These are phyloP conservation scores for Yamadazyma jaroonii DNA, from an alignment of 1,139 yeast species.

Conservation along the genomic window DNA sequence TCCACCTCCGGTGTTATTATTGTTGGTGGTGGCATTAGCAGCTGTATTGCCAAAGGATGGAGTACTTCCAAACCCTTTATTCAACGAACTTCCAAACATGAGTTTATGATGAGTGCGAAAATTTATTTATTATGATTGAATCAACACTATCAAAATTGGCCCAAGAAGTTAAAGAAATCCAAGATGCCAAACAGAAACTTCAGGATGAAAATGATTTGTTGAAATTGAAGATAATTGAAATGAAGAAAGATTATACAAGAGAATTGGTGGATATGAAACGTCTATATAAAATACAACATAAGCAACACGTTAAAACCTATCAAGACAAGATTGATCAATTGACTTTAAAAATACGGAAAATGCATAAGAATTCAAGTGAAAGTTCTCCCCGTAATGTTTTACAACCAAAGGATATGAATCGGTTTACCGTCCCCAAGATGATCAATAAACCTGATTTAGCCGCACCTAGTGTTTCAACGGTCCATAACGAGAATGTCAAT, in stretches of 20 bases:
- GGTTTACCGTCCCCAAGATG: background rate
- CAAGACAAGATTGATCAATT: conserved; percentile 10
- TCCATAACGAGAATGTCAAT: background rate
- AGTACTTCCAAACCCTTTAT: conserved; percentile 3
- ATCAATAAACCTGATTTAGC: background rate
- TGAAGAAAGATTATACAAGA: conserved; percentile 8
- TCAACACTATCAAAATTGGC: conserved; percentile 8
- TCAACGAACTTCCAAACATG: conserved; percentile 8
- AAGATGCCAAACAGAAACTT: background rate
- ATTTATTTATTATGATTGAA: conserved; percentile 5
- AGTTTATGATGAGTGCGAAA: conserved; percentile 7
- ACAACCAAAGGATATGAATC: background rate
- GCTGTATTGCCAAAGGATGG: conserved; percentile 4
- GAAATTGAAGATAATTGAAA: conserved; percentile 5
- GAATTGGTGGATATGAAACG: conserved; percentile 11
- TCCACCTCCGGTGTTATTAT: conserved; percentile 9
- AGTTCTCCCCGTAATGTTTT: background rate
- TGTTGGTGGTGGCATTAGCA: background rate
- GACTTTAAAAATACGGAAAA: background rate
- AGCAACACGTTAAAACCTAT: conserved; percentile 13
- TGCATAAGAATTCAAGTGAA: background rate
- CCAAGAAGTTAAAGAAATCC: conserved; percentile 2
- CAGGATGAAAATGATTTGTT: conserved; percentile 9
- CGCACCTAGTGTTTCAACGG: background rate
- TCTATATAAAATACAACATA: conserved; percentile 12